A percentile compares a stretch with the other conserved stretches of the same genome.
These are phyloP conservation scores for Delitschia confertaspora DNA, from an alignment of 495 filamentous ascomycete species.

Conservation along the genomic window DNA sequence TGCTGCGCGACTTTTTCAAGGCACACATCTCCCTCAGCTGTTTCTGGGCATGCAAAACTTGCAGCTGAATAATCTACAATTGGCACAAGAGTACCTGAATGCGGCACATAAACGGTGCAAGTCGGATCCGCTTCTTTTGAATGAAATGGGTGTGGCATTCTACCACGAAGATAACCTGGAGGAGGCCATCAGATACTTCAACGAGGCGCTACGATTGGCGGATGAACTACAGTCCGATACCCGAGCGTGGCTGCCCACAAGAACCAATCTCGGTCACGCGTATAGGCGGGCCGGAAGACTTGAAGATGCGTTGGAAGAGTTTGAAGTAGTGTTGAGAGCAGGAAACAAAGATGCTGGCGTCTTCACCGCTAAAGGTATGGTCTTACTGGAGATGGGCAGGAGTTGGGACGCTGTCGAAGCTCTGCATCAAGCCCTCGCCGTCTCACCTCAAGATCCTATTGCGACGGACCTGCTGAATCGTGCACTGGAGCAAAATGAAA, in stretches of 20 bases:
- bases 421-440: conserved; percentile 39
- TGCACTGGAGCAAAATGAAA: conserved; percentile 33
- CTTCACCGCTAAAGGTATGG: conserved; percentile 57
- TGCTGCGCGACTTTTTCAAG: conserved; percentile 89
- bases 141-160: conserved; percentile 88
- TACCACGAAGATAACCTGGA: conserved; percentile 81
- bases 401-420: conserved; percentile 34
- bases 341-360: conserved; percentile 56
- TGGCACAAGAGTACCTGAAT: conserved; percentile 92
- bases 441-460: conserved; percentile 38
- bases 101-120: conserved; percentile 70
- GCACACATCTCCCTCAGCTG: conserved; percentile 90
- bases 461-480: conserved; percentile 36
- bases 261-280: conserved; percentile 83
- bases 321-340: conserved; percentile 62
- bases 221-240: conserved; percentile 72
- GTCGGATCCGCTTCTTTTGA: conserved; percentile 80
- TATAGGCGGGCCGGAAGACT: conserved; percentile 60
- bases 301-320: conserved; percentile 30
- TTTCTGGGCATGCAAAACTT: conserved; percentile 99
- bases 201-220: conserved; percentile 63
- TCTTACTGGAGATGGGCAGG: conserved; percentile 36
- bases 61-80: conserved; percentile 84
- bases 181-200: conserved; percentile 64
- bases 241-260: conserved; percentile 75